A percentile compares a stretch with the other conserved stretches of the same genome.
Conservation (phyloP, 352 stramenopile genomes). For the Pythium insidiosum region DNA sequence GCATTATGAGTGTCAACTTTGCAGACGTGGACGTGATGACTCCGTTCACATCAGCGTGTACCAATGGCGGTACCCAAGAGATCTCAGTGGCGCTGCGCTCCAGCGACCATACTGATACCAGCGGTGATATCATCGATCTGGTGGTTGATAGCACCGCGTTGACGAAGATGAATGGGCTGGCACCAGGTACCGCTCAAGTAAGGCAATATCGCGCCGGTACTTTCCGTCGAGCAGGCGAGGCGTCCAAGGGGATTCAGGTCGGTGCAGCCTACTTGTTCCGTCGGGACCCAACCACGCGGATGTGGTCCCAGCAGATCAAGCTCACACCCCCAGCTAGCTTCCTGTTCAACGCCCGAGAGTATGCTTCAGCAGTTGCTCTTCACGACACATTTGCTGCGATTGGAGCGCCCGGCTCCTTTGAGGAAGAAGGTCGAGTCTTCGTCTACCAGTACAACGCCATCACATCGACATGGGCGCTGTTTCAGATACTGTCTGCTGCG, state of each 20-base stretch:
- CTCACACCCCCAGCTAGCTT: constrained; percentile 27
- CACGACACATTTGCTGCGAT: constrained; percentile 44
- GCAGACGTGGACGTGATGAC: constrained; percentile 45
- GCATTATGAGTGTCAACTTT: constrained; percentile 44
- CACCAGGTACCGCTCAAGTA: constrained; percentile 21
- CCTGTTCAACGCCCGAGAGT: constrained; percentile 45
- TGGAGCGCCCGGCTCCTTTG: constrained; percentile 45
- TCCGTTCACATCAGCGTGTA: constrained; percentile 42
- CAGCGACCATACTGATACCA: constrained; percentile 42
- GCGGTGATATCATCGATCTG: constrained; percentile 55
- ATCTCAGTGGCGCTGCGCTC: constrained; percentile 50
- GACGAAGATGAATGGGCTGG: constrained; percentile 24
- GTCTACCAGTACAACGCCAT: constrained; percentile 62
- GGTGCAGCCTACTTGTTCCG: constrained; percentile 66
- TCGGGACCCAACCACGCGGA: constrained; percentile 15
- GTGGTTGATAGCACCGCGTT: constrained; percentile 30
- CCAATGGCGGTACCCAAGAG: constrained; percentile 16
- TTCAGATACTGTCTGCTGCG: constrained; percentile 47
- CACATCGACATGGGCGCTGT: constrained; percentile 35
- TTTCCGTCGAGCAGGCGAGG: constrained; percentile 45
- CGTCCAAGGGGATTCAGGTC: constrained; percentile 58
- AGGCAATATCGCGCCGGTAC: constrained; percentile 50
- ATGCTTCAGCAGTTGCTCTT: constrained; percentile 37
- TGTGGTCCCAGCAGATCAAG: constrained; percentile 56
- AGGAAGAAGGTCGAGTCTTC: constrained; percentile 56